Evolutionary conservation across 73 alveolate genomes (phyloP), one percentile per base, ranked within the genome.

Genomic region (Uronychia binucleata): DNA sequence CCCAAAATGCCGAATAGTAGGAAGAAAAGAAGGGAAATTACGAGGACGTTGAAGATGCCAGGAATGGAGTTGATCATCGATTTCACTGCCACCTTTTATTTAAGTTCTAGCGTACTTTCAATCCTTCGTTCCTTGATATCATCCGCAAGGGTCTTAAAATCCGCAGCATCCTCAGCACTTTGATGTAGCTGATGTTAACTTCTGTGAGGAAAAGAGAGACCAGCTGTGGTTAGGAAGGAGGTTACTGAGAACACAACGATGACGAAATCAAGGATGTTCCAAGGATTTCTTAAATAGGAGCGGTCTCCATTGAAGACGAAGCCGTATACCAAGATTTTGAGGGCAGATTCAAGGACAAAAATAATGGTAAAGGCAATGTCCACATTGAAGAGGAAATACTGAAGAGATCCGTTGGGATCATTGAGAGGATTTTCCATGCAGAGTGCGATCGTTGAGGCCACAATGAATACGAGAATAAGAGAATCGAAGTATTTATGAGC

Each of bases 241-340:
- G 32, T 33, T 57, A 81, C 77, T 30, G 91, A 34, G 26, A 82
- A 13, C 1, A 30, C 74, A 28, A 87, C 67, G n/a, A 90, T 87
- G 0, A 80, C 27, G 75, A 90, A 90, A 59, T 90, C 95, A 5
- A 90, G 60, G 1, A 81, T 30, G 33, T 90, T 90, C 87, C 90
- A 85, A 31, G 82, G 57, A 86, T 79, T 75, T 77, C 78, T 86
- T 0, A 90, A 13, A 78, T 86, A 90, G 19, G 93, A 75, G 14
- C 82, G 28, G 30, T 26, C 30, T 34, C 86, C 93, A 57, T 85
- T 87, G 25, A 79, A 19, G 1, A 79, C 34, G 35, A 90, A 79
- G 28, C 90, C 89, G 0, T 8, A 78, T 0, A 88, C 92, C 1
- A 80, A 28, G 14, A 77, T 74, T 77, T 90, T 90, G 29, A 80